These are phyloP conservation scores for Tulasnella sp. DNA, from an alignment of 768 basidiomycete genomes.

Conservation along the genomic window DNA sequence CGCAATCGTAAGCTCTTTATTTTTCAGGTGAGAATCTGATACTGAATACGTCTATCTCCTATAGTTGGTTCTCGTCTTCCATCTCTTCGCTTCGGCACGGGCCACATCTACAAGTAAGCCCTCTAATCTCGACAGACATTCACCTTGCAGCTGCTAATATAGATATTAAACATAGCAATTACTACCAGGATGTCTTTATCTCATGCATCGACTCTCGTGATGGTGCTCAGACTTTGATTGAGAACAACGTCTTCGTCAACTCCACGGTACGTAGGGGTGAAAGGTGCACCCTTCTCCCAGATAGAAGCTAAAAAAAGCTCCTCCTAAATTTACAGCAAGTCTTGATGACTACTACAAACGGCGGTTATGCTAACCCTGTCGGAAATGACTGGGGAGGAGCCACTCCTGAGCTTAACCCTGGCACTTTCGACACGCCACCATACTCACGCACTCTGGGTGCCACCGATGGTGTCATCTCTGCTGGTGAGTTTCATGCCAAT, in stretches of 20 bases:
- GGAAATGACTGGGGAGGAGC: not conserved
- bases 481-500: not conserved
- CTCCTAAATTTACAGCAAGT: not conserved
- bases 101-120: slow-evolving; percentile 25
- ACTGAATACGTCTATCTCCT: not conserved
- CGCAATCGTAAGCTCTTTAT: not conserved
- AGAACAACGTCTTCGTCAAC: slow-evolving; percentile 34
- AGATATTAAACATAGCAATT: not conserved
- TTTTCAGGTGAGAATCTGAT: too few species aligned
- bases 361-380: slow-evolving; percentile 7
- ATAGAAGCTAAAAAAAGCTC: too few species aligned
- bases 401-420: slow-evolving; percentile 22
- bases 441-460: slow-evolving; percentile 24
- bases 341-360: not conserved
- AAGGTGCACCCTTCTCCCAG: too few species aligned
- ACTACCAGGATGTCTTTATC: slow-evolving; percentile 14
- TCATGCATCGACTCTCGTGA: slow-evolving; percentile 25
- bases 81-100: slow-evolving; percentile 51
- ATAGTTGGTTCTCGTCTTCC: slow-evolving; percentile 43
- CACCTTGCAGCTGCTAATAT: too few species aligned
- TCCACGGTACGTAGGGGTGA: not conserved
- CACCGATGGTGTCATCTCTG: not conserved
- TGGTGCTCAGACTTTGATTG: slow-evolving; percentile 27
- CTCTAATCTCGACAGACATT: too few species aligned
- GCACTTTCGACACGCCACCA: slow-evolving; percentile 22